phyloP scores from a whole-genome alignment of 2,329 filamentous ascomycete genomes.

The Pyrenophora teres region DNA sequence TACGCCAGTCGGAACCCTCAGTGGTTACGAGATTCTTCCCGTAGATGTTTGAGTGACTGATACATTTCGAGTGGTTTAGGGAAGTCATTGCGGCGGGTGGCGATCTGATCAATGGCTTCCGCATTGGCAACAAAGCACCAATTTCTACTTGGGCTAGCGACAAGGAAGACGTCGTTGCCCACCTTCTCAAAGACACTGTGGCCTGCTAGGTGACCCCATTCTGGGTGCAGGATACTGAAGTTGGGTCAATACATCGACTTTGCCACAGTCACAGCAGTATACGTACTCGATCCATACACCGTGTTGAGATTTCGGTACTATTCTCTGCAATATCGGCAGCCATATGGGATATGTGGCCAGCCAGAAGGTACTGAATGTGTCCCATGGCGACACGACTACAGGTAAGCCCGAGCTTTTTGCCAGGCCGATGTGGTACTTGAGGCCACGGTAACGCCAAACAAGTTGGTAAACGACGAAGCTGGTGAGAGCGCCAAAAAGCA shows the following conservation, averaged over 20 bases:
- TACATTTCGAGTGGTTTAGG: slow-evolving; percentile 69
- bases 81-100: slow-evolving; percentile 69
- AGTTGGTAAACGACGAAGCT: slow-evolving; percentile 40
- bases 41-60: slow-evolving; percentile 65
- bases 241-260: slow-evolving; percentile 3
- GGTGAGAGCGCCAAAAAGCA: slow-evolving; percentile 32
- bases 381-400: slow-evolving; percentile 49
- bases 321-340: slow-evolving; percentile 59
- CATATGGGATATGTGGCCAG: slow-evolving; percentile 60
- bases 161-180: slow-evolving; percentile 65
- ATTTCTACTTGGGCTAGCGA: slow-evolving; percentile 63
- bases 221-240: slow-evolving; percentile 59
- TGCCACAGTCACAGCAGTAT: background rate
- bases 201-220: slow-evolving; percentile 63
- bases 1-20: slow-evolving; percentile 71
- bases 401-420: slow-evolving; percentile 55
- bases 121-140: slow-evolving; percentile 65
- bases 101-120: slow-evolving; percentile 69
- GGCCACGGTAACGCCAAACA: slow-evolving; percentile 43
- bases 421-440: slow-evolving; percentile 49
- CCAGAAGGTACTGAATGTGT: slow-evolving; percentile 60
- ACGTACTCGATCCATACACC: slow-evolving; percentile 65
- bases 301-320: slow-evolving; percentile 60
- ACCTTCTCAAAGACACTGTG: slow-evolving; percentile 63
- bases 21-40: slow-evolving; percentile 73